Base-by-base conservation (phyloP, 148 eudicot species). In the Spergularia marina region DNA sequence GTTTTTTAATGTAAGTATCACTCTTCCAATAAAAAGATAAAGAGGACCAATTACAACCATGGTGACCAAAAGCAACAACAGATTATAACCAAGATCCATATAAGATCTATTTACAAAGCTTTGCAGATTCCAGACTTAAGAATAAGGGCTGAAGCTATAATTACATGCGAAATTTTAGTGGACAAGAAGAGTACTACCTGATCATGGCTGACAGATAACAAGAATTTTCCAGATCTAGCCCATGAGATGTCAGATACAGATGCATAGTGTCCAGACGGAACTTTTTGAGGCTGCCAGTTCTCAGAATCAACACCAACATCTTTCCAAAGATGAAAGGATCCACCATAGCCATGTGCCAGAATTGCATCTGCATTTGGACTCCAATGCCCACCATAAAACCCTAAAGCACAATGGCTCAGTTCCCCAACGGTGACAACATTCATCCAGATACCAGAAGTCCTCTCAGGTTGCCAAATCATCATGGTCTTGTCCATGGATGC, bases 401-500 rank as follows among this genome's bases (percentile, higher is more conserved):
- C 98, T 82, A 94, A 85, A 70, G 98, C 98, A 81, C 96, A 94
- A 76, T 94, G 98, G 83, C 97, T 92, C 53, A 94, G 80, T 77
- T 94, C 98, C 65, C 98, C 98, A 76, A 94, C 98, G 66, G 97
- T 91, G 7, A 94, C 98, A 74, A 94, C 89, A 86, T 94, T 94
- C 89, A 92, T 87, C 98, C 98, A 94, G 83, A 94, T 92, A 56
- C 97, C 98, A 66, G 93, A 87, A 23, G 89, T 92, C 82, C 82
- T 89, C 79, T 94, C 97, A 25, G 98, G 98, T 83, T 90, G 91
- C 98, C 98, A 94, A 39, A 94, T 90, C 98, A 94, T 91, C 97
- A 94, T 94, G 53, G 98, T 94, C 83, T 94, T 94, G 71, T 94
- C 98, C 97, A 94, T 94, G 39, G 98, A 94, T 16, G 98, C 93